Base-by-base conservation (phyloP, 345 rosid genomes). In the Eucalyptus caleyi region DNA sequence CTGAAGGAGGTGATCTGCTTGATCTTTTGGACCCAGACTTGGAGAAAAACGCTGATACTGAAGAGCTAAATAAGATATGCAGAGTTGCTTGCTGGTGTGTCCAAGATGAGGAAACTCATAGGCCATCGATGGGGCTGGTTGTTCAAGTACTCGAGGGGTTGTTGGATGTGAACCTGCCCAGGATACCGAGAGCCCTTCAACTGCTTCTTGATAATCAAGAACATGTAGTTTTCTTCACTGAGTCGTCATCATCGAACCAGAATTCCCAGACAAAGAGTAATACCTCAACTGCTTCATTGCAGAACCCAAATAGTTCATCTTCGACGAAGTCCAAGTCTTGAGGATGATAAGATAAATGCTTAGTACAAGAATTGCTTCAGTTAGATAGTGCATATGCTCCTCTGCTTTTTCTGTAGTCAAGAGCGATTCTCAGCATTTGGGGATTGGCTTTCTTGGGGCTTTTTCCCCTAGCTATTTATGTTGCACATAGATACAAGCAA, bases 11-110 rank as follows among this genome's bases (percentile, higher is more conserved):
- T 12, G 94, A 95, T 60, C 87, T 95, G 32, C 91, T 92, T 32
- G 91, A 90, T 45, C 90, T 97, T 11, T 82, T 97, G 60, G 98
- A 97, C 62, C 91, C 93, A 44, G 91, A 91, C 50, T 86, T 96
- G 90, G 92, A 89, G 9, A 93, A 91, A 16, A 80, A 82, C 12
- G 96, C 92, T n/a, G 94, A 94, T 86, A 88, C 27, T 37, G 95
- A 95, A 81, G 97, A 96, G 97, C 89, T 96, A 24, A 88, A 91
- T 8, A 92, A 93, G 92, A 89, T 94, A 18, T 96, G 96, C 90
- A 96, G 91, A 90, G 94, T 95, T 11, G 98, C 97, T 45, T 95
- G 97, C 89, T 97, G 99, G 98, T 97, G 99, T 86, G 91, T 96
- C 87, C 99, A 97, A 89, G 99, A 95, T 50, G 95, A 95, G 37